Evolutionary conservation across 805 yeast species (phyloP).

Genomic region (Ogataea paradorogensis): DNA sequence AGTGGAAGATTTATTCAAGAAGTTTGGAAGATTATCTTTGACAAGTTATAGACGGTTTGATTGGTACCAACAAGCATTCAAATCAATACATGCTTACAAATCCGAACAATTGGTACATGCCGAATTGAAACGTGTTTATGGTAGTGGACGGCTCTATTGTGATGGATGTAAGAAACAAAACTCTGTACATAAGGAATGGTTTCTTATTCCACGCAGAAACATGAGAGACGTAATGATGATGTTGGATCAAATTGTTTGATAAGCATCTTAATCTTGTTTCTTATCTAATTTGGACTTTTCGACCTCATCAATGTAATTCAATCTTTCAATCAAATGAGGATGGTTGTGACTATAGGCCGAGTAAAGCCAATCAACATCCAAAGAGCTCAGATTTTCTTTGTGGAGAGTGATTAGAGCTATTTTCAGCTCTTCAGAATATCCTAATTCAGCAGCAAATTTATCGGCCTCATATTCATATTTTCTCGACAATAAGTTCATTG

Average conservation of each 20-base stretch:
- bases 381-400: conserved; percentile 77
- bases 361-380: conserved; percentile 87
- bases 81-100: conserved; percentile 28
- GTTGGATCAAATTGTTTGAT: conserved; percentile 30
- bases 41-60: conserved; percentile 22
- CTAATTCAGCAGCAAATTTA: conserved; percentile 71
- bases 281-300: not conserved
- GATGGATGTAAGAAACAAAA: conserved; percentile 37
- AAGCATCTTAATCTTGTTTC: conserved; percentile 13
- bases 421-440: conserved; percentile 66
- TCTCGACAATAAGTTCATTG: conserved; percentile 71
- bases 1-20: conserved; percentile 11
- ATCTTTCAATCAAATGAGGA: conserved; percentile 88
- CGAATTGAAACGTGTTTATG: conserved; percentile 37
- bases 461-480: conserved; percentile 94
- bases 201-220: conserved; percentile 46
- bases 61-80: conserved; percentile 36
- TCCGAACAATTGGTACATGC: conserved; percentile 45
- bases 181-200: conserved; percentile 51
- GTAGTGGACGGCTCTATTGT: conserved; percentile 48
- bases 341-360: conserved; percentile 88
- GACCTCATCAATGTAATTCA: conserved; percentile 60
- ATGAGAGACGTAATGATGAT: conserved; percentile 32
- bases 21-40: conserved; percentile 12
- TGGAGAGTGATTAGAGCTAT: conserved; percentile 71